Evolutionary conservation across 768 basidiomycete genomes (phyloP), one percentile per base, ranked within the genome.

Genomic region (Fomitopsis serialis): DNA sequence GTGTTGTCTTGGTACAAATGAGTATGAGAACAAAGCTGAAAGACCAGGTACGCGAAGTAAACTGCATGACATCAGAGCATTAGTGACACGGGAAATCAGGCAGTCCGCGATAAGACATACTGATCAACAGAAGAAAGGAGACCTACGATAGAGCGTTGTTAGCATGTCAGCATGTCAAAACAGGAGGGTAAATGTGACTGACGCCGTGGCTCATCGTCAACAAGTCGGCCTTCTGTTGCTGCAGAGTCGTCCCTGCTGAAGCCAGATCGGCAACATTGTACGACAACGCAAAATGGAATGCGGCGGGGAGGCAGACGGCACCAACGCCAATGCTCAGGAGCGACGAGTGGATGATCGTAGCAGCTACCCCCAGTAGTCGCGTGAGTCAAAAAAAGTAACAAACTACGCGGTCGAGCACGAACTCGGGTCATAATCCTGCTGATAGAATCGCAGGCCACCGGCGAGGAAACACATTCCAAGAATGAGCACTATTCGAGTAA

Each of bases 381-480:
- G 23, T 46, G 7, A 54, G 19, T 43, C 50, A 7, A 22, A 19
- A 17, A 5, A 7, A 4, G 12, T 36, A 13, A 19, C 22, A 23
- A 13, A 25, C 22, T 23, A 43, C 11, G 9, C 17, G 22, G 11
- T 37, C 12, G 11, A 22, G 10, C n/a, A 67, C 82, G 50, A 61
- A 90, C 89, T 83, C 2, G 75, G 66, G 56, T 88, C 83, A 56
- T 90, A 90, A 1, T 80, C 85, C 66, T 92, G 90, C 62, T 92
- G 87, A 2, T 85, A 82, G 58, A 85, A 92, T 13, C 79, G 77
- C 57, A 84, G 62, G 0, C 89, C 89, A 13, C 90, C 89, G 0
- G 89, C 90, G 56, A 92, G 87, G 69, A 92, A 89, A 60, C 88
- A 89, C 68, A 92, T 80, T 17, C 91, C 91, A 11, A 92, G 78